Conservation (phyloP, 1,284 basidiomycete species). For the Austropuccinia psidii region DNA sequence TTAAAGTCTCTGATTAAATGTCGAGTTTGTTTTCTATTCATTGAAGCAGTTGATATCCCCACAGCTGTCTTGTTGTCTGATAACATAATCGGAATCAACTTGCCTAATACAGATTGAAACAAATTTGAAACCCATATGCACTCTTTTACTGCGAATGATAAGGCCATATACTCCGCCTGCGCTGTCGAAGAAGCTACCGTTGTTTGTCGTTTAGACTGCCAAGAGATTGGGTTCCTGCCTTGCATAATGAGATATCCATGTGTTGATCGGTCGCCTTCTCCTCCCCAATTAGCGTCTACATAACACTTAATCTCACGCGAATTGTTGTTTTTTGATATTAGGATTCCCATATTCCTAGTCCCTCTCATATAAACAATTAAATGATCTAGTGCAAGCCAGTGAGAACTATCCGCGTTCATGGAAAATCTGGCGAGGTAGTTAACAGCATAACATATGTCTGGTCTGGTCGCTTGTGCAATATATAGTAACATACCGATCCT, state of each 20-base stretch:
- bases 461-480: not conserved
- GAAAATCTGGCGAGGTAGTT: not conserved
- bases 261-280: not conserved
- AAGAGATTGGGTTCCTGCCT: not conserved
- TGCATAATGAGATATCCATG: not conserved
- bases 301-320: not conserved
- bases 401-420: not conserved
- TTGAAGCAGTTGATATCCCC: not conserved
- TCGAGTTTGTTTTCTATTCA: not conserved
- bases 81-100: too few species aligned
- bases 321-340: not conserved
- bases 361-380: not conserved
- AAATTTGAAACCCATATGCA: not conserved
- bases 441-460: not conserved
- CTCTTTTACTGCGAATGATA: not conserved
- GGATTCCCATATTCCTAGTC: not conserved
- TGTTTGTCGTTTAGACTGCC: not conserved
- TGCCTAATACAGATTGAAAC: too few species aligned
- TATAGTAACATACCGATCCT: not conserved
- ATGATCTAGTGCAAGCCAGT: not conserved
- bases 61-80: not conserved
- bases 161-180: slow-evolving; percentile 12
- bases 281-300: not conserved
- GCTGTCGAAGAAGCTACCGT: not conserved
- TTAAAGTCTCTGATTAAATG: not conserved